Base-by-base conservation (phyloP, 78 protist genomes). In the Pelomyxa schiedti region DNA sequence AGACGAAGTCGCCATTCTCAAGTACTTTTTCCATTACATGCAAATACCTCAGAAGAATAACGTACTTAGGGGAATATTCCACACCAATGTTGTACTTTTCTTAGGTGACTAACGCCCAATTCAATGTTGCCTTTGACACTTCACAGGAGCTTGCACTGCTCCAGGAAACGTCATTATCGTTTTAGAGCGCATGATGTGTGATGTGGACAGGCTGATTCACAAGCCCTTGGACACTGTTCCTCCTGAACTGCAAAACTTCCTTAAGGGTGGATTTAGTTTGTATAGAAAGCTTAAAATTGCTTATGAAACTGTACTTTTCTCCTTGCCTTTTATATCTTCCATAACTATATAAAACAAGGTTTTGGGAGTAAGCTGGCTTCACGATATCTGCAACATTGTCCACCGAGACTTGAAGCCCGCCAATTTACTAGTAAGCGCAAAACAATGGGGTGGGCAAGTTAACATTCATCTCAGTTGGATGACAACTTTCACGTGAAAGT, bases 101-200 rank as follows among this genome's bases (percentile, higher is more conserved):
- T 30, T 84, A 72, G n/a, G n/a, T n/a, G n/a, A n/a, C n/a, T n/a
- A n/a, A n/a, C n/a, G n/a, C n/a, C n/a, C n/a, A n/a, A n/a, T n/a
- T n/a, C n/a, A n/a, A n/a, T n/a, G n/a, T n/a, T n/a, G n/a, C n/a
- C n/a, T n/a, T n/a, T n/a, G n/a, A n/a, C n/a, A n/a, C n/a, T n/a
- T n/a, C n/a, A n/a, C n/a, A n/a, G 89, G 89, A 43, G 89, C 89
- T 1, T 84, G 85, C 32, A 84, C 89, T 0, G 76, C 78, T 38
- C 86, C 84, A 6, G 89, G 89, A 8, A 71, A 75, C 72, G 69
- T 84, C 68, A 75, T 75, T 79, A 84, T 84, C 38, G 89, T 84
- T 9, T 47, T 69, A 0, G 89, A 84, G 40, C 37, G 72, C 30
- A 82, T 82, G 87, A 78, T 77, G 29, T 77, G 81, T 5, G 87